Base-by-base conservation (phyloP, 495 filamentous ascomycete species). In the Talaromyces thailandensis region DNA sequence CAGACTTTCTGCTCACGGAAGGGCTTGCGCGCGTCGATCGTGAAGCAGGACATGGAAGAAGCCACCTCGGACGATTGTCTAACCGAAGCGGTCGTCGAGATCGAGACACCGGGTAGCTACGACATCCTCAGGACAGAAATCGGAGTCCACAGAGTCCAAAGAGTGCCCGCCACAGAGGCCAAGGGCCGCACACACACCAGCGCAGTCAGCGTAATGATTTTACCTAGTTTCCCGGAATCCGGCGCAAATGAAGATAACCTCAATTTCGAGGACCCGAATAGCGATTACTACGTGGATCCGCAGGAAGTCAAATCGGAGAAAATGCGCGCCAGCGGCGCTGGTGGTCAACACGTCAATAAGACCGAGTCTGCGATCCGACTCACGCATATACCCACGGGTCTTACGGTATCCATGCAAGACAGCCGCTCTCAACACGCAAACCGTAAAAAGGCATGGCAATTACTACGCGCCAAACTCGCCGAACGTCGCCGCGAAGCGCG, bases 281-380 rank as follows among this genome's bases (percentile, higher is more conserved):
- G 87, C 71, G 90, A 96, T 70, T 96, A 93, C 76, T 93, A 93
- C 72, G 81, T 98, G 62, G 86, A 93, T 73, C 85, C 90, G 9
- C 82, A 86, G 64, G 93, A 98, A 63, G 95, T 98, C 37, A 81
- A 85, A 45, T 81, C 84, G 8, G 95, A 98, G 68, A 88, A 90
- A 66, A 96, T 98, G 93, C 84, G 92, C 29, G 91, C 94, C 1
- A 79, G 89, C 56, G 94, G 94, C 29, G 92, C 94, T 2, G 94
- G 94, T 18, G 94, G 94, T 6, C 94, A 98, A 76, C 95, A 98
- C 71, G 94, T 98, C 70, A 98, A 98, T 73, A 97, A 90, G 65
- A 98, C 94, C 2, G 95, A 98, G 73, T 96, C 92, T 35, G 94
- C 94, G 18, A 90, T 98, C 64, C 87, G 94, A 18, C 79, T 98